These are phyloP conservation scores for Persicaria maculosa DNA, from an alignment of 148 eudicot genomes.

Conservation along the genomic window DNA sequence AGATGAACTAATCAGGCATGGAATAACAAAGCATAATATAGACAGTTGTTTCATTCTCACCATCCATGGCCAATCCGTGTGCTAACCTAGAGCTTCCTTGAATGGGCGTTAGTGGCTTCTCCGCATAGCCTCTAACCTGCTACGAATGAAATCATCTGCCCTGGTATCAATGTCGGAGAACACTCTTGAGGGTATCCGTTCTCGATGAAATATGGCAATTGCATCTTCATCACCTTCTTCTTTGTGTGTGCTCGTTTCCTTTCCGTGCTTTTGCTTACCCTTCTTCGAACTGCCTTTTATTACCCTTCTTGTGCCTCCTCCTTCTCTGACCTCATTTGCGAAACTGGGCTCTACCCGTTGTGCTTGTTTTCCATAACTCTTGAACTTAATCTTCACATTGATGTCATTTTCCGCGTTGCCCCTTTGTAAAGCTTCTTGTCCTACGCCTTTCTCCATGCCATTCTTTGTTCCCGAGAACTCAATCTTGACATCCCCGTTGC, in stretches of 20 bases:
- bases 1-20: neutral
- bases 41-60: neutral
- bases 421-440: neutral
- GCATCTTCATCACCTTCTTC: neutral
- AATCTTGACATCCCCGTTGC: constrained; percentile 7
- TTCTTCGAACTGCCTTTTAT: neutral
- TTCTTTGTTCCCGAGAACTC: neutral
- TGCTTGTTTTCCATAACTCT: too few relatives aligned
- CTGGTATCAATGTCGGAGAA: neutral
- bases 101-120: constrained; percentile 2
- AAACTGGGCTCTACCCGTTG: too few relatives aligned
- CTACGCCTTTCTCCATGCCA: neutral
- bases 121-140: constrained; percentile 7
- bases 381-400: neutral
- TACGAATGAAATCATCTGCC: constrained; percentile 11
- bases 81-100: neutral
- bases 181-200: constrained; percentile 7
- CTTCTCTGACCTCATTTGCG: too few relatives aligned
- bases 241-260: neutral
- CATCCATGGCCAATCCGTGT: neutral
- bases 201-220: neutral
- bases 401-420: neutral
- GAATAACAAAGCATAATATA: neutral
- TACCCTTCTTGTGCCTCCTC: neutral
- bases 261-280: neutral